Percentiles rank a stretch among this genome's conserved stretches.
Conservation (phyloP, 805 yeast species). For the Clavispora vitiphila region DNA sequence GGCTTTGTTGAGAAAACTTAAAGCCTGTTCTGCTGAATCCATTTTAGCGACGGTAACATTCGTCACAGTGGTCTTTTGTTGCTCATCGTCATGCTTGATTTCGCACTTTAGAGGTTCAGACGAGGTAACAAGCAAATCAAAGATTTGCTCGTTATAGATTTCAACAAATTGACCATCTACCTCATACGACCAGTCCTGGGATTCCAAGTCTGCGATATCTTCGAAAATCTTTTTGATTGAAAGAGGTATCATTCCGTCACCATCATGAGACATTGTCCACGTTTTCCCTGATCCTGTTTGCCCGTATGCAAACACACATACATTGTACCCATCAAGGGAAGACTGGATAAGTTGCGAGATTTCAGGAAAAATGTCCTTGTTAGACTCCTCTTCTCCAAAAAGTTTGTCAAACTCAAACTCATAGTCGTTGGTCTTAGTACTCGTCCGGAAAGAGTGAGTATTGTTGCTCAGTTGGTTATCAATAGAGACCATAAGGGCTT, state of each 20-base stretch:
- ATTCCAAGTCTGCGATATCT: slow-evolving; percentile 42
- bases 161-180: slow-evolving; percentile 77
- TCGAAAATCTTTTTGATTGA: slow-evolving; percentile 69
- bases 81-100: slow-evolving; percentile 61
- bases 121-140: slow-evolving; percentile 52
- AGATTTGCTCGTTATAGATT: slow-evolving; percentile 78
- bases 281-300: slow-evolving; percentile 95
- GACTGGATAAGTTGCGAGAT: slow-evolving; percentile 77
- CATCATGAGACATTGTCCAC: slow-evolving; percentile 70
- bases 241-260: slow-evolving; percentile 77
- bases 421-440: slow-evolving; percentile 4
- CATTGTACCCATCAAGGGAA: slow-evolving; percentile 71
- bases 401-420: slow-evolving; percentile 74
- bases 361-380: slow-evolving; percentile 71
- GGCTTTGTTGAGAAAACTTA: slow-evolving; percentile 48
- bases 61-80: slow-evolving; percentile 53
- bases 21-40: slow-evolving; percentile 44
- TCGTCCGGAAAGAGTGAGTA: slow-evolving; percentile 24
- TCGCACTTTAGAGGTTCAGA: slow-evolving; percentile 44
- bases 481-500: slow-evolving; percentile 27
- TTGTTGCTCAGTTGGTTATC: slow-evolving; percentile 25
- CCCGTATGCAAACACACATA: slow-evolving; percentile 93
- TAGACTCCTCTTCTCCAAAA: slow-evolving; percentile 51
- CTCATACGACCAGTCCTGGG: slow-evolving; percentile 58
- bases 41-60: slow-evolving; percentile 52